Percentiles rank a stretch among this genome's conserved stretches.
These are phyloP conservation scores for Lathyrus sativus DNA, from an alignment of 306 rosid genomes.

Conservation along the genomic window DNA sequence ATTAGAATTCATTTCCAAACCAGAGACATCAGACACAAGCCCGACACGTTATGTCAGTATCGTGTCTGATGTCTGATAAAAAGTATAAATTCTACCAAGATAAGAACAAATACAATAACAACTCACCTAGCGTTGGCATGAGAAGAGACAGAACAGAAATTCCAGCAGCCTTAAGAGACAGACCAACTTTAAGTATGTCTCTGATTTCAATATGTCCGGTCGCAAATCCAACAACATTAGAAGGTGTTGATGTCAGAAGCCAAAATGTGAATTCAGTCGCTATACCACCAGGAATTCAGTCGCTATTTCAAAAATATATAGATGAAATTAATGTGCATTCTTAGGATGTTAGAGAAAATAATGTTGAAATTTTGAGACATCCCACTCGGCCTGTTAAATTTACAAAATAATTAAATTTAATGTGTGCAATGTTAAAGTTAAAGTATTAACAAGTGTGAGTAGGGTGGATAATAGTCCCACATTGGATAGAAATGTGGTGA, in stretches of 20 bases:
- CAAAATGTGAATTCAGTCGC: constrained; percentile 75
- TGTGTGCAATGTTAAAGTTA: too few relatives aligned
- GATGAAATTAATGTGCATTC: too few relatives aligned
- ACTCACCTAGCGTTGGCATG: constrained; percentile 84
- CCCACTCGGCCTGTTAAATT: too few relatives aligned
- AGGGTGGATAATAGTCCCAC: too few relatives aligned
- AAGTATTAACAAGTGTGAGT: too few relatives aligned
- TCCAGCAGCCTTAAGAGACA: constrained; percentile 76
- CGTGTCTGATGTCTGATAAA: neutral
- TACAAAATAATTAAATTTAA: too few relatives aligned
- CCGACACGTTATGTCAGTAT: neutral
- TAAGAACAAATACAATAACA: neutral
- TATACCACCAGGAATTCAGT: constrained; percentile 84
- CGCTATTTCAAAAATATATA: too few relatives aligned
- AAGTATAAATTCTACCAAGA: neutral
- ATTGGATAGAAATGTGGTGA: too few relatives aligned
- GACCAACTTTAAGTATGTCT: constrained; percentile 79
- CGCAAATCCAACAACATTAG: constrained; percentile 76
- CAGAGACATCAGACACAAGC: too few relatives aligned
- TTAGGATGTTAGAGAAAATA: too few relatives aligned
- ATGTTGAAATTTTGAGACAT: too few relatives aligned
- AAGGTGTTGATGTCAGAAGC: constrained; percentile 83
- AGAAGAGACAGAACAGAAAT: constrained; percentile 54
- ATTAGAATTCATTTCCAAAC: too few relatives aligned
- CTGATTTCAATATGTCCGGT: constrained; percentile 70